Evolutionary conservation across 2,329 filamentous ascomycete genomes (phyloP), one percentile per base, ranked within the genome.

Genomic region (Cordyceps cateniannulata): DNA sequence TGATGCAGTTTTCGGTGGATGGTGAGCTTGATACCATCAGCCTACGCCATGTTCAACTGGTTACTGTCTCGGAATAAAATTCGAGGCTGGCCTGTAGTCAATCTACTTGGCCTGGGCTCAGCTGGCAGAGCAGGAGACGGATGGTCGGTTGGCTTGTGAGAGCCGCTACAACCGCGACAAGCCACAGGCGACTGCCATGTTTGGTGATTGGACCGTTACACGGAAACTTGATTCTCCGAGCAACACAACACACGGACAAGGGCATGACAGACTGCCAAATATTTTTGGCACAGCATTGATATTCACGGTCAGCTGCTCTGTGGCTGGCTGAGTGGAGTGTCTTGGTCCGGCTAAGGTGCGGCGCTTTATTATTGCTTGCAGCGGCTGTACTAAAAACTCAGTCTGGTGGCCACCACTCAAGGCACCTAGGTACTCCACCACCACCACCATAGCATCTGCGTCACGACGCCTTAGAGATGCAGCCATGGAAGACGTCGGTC

Each of bases 401-500:
- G 54, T 59, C 61, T 32, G 54, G 65, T 64, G 66, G 65, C 67
- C 65, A 68, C 60, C 62, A 65, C 62, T 63, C 67, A 63, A 69
- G 50, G 56, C 55, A 59, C 38, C 60, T 12, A 35, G 32, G 32
- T 51, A 54, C 61, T 53, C 66, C 67, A 64, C 64, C 66, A 68
- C 66, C 67, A 64, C 64, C 66, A 68, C 63, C 69, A 66, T 68
- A 68, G 67, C 66, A 69, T 73, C 49, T 49, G 48, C 29, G 38
- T 68, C 67, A 67, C 70, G 67, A 71, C 70, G 68, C 66, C 68
- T 67, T 70, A 70, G 68, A 71, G 65, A 75, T 76, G 73, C 70
- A 73, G 72, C 73, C 70, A 76, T 76, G 74, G 75, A 65, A 69
- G 72, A 75, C 70, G 69, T 68, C 62, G 68, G 70, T 67, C 69